Evolutionary conservation across 768 basidiomycete genomes (phyloP).

Genomic region (Termitomyces sp.): DNA sequence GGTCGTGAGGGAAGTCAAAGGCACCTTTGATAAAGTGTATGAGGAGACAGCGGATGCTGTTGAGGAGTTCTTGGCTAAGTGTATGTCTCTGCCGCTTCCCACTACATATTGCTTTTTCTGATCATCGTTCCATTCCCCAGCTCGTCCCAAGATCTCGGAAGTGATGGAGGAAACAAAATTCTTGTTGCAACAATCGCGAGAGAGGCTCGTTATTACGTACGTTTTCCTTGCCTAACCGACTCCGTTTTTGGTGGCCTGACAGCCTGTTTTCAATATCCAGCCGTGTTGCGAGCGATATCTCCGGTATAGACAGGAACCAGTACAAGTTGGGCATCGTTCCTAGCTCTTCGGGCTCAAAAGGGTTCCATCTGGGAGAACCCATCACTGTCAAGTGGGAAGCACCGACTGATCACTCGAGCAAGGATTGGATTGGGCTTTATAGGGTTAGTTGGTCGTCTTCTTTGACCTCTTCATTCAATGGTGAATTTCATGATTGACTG

Average conservation of each 20-base stretch:
- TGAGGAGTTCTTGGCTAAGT: conserved; percentile 90
- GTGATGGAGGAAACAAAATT: conserved; percentile 93
- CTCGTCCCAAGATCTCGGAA: conserved; percentile 83
- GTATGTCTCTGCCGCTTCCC: conserved; percentile 42
- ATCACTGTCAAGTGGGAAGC: conserved; percentile 87
- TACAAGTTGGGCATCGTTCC: conserved; percentile 69
- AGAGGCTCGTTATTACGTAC: conserved; percentile 89
- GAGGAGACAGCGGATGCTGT: conserved; percentile 91
- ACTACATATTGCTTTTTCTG: neutral
- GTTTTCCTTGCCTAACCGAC: conserved; percentile 21
- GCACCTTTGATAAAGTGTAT: conserved; percentile 93
- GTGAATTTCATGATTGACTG: neutral
- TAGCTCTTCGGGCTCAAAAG: conserved; percentile 43
- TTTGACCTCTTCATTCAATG: neutral
- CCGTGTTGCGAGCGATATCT: conserved; percentile 79
- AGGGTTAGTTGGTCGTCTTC: conserved; percentile 41
- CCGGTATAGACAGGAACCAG: conserved; percentile 73
- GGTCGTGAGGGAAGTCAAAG: conserved; percentile 83
- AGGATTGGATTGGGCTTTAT: conserved; percentile 96
- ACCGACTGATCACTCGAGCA: conserved; percentile 78
- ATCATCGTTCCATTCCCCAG: conserved; percentile 35
- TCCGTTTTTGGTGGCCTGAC: conserved; percentile 1
- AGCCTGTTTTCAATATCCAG: conserved; percentile 32
- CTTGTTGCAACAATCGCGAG: conserved; percentile 85
- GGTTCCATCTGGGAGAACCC: conserved; percentile 89